A percentile compares a stretch with the other conserved stretches of the same genome.
phyloP scores from a whole-genome alignment of 345 rosid species.

The Xanthoceras sorbifolium region DNA sequence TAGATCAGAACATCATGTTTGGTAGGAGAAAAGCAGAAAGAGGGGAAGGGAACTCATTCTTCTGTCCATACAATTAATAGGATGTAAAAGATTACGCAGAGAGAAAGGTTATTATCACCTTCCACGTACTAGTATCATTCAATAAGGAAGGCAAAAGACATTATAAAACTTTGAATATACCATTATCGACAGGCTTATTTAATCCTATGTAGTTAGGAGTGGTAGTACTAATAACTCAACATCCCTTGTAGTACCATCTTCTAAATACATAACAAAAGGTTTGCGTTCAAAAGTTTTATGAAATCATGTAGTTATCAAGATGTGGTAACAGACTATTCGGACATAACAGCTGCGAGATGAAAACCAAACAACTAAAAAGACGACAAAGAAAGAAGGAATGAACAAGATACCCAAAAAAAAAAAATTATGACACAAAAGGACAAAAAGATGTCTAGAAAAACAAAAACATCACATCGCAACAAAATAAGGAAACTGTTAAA shows the following conservation, averaged over 20 bases:
- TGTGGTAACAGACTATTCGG: not conserved
- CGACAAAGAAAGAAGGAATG: not conserved
- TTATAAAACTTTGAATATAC: not conserved
- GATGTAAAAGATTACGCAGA: not conserved
- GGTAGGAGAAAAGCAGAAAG: not conserved
- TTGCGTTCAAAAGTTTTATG: not conserved
- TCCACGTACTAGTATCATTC: not conserved
- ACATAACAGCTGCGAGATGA: not conserved
- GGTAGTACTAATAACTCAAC: not conserved
- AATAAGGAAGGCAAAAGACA: not conserved
- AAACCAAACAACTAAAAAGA: not conserved
- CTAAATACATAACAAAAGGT: not conserved
- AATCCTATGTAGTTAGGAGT: not conserved
- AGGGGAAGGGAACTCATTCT: not conserved
- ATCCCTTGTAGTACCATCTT: not conserved
- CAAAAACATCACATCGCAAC: not conserved
- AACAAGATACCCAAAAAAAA: not conserved
- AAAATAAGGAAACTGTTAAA: constrained; percentile 2
- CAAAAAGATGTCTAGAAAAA: constrained; percentile 10
- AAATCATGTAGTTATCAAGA: not conserved
- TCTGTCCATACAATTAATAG: not conserved
- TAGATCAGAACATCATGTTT: not conserved
- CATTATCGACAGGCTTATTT: not conserved
- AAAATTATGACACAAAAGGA: not conserved
- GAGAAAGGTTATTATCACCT: not conserved